These are phyloP conservation scores for Blumeriella jaapii DNA, from an alignment of 2,329 filamentous ascomycete species.

Conservation along the genomic window DNA sequence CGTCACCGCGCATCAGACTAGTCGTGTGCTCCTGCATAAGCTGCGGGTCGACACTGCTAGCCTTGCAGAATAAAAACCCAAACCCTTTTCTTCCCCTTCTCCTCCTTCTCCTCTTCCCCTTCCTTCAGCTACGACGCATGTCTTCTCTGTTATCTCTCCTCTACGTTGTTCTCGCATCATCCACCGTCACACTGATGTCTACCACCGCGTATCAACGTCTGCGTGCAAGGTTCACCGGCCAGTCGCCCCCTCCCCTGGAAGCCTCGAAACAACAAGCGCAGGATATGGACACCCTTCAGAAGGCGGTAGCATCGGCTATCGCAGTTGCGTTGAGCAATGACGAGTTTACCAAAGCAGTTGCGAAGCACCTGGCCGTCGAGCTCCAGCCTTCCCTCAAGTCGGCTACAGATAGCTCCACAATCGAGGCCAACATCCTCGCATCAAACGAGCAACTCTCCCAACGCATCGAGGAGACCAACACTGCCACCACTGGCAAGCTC, in stretches of 20 bases:
- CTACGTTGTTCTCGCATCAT: constrained; percentile 7
- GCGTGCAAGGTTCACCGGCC: constrained; percentile 6
- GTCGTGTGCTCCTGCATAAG: constrained; percentile 1
- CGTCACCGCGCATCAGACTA: too few species aligned
- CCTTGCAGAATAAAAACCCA: constrained; percentile 1
- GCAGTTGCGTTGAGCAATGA: constrained; percentile 7
- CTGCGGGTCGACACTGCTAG: constrained; percentile 3
- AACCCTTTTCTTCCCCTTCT: too few species aligned
- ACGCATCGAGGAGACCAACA: constrained; percentile 16
- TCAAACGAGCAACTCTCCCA: constrained; percentile 19
- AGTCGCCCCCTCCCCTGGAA: constrained; percentile 1
- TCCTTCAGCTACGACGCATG: constrained; percentile 7
- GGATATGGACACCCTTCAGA: constrained; percentile 8
- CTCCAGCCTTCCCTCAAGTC: constrained; percentile 23
- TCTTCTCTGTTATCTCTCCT: constrained; percentile 7
- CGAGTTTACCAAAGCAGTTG: constrained; percentile 19
- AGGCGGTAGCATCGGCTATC: constrained; percentile 9
- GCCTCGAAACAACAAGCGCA: constrained; percentile 4
- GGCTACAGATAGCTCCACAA: constrained; percentile 18
- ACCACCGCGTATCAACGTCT: constrained; percentile 5
- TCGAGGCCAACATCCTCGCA: constrained; percentile 19
- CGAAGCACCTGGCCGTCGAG: constrained; percentile 20
- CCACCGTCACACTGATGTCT: constrained; percentile 5
- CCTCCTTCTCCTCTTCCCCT: constrained; percentile 1
- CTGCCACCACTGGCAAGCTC: constrained; percentile 16